Evolutionary conservation across 495 filamentous ascomycete species (phyloP), one percentile per base, ranked within the genome.

Genomic region (Neurospora tetrasperma): DNA sequence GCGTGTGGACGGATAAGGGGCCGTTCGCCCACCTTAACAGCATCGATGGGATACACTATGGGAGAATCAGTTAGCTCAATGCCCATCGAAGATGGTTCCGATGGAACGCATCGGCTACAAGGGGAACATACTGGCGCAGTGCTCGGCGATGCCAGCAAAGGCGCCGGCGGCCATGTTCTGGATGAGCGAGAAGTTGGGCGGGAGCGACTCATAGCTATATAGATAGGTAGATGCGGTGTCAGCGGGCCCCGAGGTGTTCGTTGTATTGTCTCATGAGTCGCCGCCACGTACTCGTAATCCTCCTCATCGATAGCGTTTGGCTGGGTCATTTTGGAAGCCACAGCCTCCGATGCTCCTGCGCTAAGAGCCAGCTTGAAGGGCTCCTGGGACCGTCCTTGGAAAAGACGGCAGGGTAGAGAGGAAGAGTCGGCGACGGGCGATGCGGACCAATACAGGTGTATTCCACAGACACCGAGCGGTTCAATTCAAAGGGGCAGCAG

Each of bases 11-110:
- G 8, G 23, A 42, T 14, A 4, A 54, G 69, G 66, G 18, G 42
- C 70, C 7, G 70, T 72, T 40, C 71, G 80, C 88, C 82, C 85
- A 98, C 96, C 90, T 99, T 99, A 73, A 99, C 90, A 74, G 97
- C 89, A 84, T 99, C 96, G 75, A 99, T 92, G 10, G 96, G 96
- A 77, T 99, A 99, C 96, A 99, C 94, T 95, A 82, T 95, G 54
- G 12, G 12, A 18, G 93, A 83, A 95, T 92, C 87, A 40, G 74
- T 84, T 75, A 83, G 80, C 70, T 46, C 14, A 68, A 10, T n/a
- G 18, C 42, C 14, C 27, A 44, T 23, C 12, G 38, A 5, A 44
- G 66, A 70, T 72, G 44, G 44, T 71, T 23, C 23, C 44, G 27
- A 43, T 39, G 0, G 12, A 20, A 41, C 6, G 73, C 27, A 40